Percentiles rank a stretch among this genome's conserved stretches.
Evolutionary conservation across 805 yeast species (phyloP).

Genomic region (Yarrowia phangngaensis): DNA sequence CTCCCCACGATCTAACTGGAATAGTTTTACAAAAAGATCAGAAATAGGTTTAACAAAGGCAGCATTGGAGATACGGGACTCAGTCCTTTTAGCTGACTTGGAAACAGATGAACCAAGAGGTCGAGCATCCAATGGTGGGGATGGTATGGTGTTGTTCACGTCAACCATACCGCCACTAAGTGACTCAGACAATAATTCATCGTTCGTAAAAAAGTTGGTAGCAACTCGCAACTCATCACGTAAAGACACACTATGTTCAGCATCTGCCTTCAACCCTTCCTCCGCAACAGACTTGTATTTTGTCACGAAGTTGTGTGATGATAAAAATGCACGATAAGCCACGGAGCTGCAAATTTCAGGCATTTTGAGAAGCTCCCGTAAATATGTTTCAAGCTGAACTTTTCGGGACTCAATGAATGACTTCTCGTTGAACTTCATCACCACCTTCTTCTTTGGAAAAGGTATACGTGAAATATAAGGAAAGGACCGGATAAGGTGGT

Average conservation of each 20-base stretch:
- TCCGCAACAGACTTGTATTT: conserved; percentile 27
- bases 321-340: conserved; percentile 70
- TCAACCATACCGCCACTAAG: neutral
- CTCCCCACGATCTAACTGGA: conserved; percentile 59
- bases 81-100: neutral
- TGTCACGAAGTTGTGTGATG: conserved; percentile 58
- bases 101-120: neutral
- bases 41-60: conserved; percentile 77
- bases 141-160: neutral
- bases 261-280: conserved; percentile 5
- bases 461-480: conserved; percentile 49
- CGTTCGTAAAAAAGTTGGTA: conserved; percentile 15
- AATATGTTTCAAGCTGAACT: conserved; percentile 56
- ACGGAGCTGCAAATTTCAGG: conserved; percentile 71
- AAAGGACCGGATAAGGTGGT: conserved; percentile 54
- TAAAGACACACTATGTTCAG: conserved; percentile 49
- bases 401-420: conserved; percentile 63
- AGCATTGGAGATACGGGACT: conserved; percentile 17
- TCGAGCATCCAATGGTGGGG: too few species aligned
- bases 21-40: conserved; percentile 65
- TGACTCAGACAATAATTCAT: conserved; percentile 8
- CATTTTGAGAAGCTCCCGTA: conserved; percentile 53
- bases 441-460: conserved; percentile 54
- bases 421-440: conserved; percentile 63
- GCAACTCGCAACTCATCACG: conserved; percentile 28